Base-by-base conservation (phyloP, 805 yeast species). In the Maudiozyma serrabonitensis region DNA sequence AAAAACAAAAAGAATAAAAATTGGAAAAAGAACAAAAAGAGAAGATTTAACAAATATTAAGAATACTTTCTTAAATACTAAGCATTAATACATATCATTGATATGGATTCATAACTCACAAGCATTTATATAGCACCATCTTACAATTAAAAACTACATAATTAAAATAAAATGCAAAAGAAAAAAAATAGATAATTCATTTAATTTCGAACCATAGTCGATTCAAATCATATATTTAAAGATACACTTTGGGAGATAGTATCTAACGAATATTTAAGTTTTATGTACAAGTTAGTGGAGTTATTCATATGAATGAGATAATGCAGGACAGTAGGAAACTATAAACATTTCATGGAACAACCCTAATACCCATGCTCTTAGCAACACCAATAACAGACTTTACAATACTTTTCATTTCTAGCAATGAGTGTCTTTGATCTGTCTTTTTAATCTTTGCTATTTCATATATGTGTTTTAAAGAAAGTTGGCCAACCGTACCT, bases 381-480 rank as follows among this genome's bases (percentile, higher is more conserved):
- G 98, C 98, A 2, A 95, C 86, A 56, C 90, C 86, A 41, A 91
- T 73, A 18, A 93, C 79, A 31, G 88, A 80, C 60, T 91, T 91
- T 49, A 84, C 84, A 42, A 93, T 82, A 19, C 84, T 79, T 62
- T 86, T 79, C 63, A 91, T 64, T 19, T 82, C 86, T 50, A 84
- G 69, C 47, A 76, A 75, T 48, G 81, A 76, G 67, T 89, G 95
- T 58, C 84, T 78, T 2, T 80, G 81, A 67, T 93, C 99, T 1
- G 82, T 84, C 66, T 89, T 80, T 71, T 93, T 93, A 57, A 93
- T 84, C 70, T 88, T 84, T 37, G 99, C 98, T 59, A 93, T 86
- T 70, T 91, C 98, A 64, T 87, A 93, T 28, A 89, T 77, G 64
- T 93, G 98, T 67, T 93, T 93, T 59, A 93, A 75, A 16, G 90